These are phyloP conservation scores for Yueomyces sp. DNA, from an alignment of 1,139 yeast genomes.

Conservation along the genomic window DNA sequence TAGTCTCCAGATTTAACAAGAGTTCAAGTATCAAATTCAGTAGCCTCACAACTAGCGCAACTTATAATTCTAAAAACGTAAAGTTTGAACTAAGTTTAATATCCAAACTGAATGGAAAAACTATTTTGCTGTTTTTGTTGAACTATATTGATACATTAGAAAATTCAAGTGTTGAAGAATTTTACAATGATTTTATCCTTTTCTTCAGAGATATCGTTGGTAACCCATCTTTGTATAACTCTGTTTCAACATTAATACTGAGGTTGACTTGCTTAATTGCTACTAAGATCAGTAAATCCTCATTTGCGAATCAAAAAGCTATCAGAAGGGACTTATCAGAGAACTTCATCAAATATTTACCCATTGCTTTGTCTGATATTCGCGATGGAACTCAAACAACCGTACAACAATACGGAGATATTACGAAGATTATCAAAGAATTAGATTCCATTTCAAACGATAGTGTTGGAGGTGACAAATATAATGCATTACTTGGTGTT, in stretches of 20 bases:
- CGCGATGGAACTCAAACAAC: constrained; percentile 5
- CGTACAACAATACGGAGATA: constrained; percentile 5
- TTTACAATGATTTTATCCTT: constrained; percentile 45
- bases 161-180: constrained; percentile 62
- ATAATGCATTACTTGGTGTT: constrained; percentile 30
- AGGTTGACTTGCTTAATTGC: constrained; percentile 40
- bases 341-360: constrained; percentile 42
- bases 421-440: constrained; percentile 28
- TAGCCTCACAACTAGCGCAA: constrained; percentile 3
- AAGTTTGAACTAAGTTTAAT: constrained; percentile 19
- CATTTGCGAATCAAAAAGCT: constrained; percentile 49
- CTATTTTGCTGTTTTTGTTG: constrained; percentile 22
- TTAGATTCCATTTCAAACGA: constrained; percentile 38
- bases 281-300: constrained; percentile 41
- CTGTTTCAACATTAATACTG: constrained; percentile 40
- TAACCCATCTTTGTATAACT: constrained; percentile 37
- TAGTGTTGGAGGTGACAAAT: constrained; percentile 32
- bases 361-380: constrained; percentile 25
- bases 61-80: constrained; percentile 4
- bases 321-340: constrained; percentile 58
- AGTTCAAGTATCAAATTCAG: constrained; percentile 12
- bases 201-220: constrained; percentile 49
- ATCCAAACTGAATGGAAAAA: constrained; percentile 11
- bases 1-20: constrained; percentile 33
- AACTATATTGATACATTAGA: constrained; percentile 54